phyloP scores from a whole-genome alignment of 805 yeast species.

The Candida khao-thaluensis region DNA sequence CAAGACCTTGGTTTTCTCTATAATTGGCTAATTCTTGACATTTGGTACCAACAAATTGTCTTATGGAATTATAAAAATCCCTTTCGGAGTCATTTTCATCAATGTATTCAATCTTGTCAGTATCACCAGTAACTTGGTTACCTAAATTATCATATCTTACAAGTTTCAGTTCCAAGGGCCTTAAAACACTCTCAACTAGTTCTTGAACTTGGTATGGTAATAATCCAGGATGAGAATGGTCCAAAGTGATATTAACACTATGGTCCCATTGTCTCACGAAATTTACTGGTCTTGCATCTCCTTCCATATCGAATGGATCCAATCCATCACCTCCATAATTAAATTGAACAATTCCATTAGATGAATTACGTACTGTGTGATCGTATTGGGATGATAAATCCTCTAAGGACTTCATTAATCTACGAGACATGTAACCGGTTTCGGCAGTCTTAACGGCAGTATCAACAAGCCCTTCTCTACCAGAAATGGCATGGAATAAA shows the following conservation, averaged over 20 bases:
- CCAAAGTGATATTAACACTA: slow-evolving; percentile 69
- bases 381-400: slow-evolving; percentile 94
- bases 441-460: slow-evolving; percentile 99
- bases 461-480: slow-evolving; percentile 99
- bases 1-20: slow-evolving; percentile 55
- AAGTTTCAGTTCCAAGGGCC: slow-evolving; percentile 59
- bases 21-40: slow-evolving; percentile 55
- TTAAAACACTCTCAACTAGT: slow-evolving; percentile 53
- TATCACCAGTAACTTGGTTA: slow-evolving; percentile 39
- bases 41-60: slow-evolving; percentile 59
- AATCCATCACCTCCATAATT: slow-evolving; percentile 98
- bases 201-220: slow-evolving; percentile 68
- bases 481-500: slow-evolving; percentile 97
- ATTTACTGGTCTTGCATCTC: slow-evolving; percentile 95
- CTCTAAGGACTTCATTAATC: slow-evolving; percentile 96
- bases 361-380: slow-evolving; percentile 89
- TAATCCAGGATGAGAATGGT: slow-evolving; percentile 52
- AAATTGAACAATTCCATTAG: slow-evolving; percentile 96
- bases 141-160: slow-evolving; percentile 77
- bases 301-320: slow-evolving; percentile 99
- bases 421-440: slow-evolving; percentile 97
- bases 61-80: slow-evolving; percentile 73
- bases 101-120: slow-evolving; percentile 58
- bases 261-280: slow-evolving; percentile 95
- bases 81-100: slow-evolving; percentile 90